A percentile compares a stretch with the other conserved stretches of the same genome.
Evolutionary conservation across 1,284 basidiomycete species (phyloP).

Genomic region (Amylostereum areolatum): DNA sequence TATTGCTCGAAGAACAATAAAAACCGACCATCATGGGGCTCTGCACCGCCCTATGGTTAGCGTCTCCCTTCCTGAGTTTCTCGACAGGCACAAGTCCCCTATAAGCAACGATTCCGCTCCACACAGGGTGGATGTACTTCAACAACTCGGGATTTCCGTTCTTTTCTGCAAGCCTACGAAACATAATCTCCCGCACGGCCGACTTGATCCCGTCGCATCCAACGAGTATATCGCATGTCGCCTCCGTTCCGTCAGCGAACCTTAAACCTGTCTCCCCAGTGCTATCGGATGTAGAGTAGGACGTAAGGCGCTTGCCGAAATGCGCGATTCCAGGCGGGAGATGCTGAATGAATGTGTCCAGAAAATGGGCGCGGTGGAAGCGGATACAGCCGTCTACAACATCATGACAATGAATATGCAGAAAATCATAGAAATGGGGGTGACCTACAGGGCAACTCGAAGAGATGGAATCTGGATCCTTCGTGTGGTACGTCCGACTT

Average conservation of each 20-base stretch:
- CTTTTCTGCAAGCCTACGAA: conserved; percentile 13
- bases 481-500: conserved; percentile 27
- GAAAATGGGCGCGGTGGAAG: conserved; percentile 37
- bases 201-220: conserved; percentile 50
- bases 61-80: conserved; percentile 7
- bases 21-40: conserved; percentile 29
- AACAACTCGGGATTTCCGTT: conserved; percentile 7
- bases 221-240: conserved; percentile 38
- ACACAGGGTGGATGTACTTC: conserved; percentile 26
- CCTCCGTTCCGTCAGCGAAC: conserved; percentile 32
- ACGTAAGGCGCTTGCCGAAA: conserved; percentile 30
- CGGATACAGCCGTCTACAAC: conserved; percentile 26
- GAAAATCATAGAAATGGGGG: neutral
- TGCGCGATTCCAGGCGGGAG: conserved; percentile 30
- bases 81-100: conserved; percentile 29
- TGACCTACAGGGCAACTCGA: conserved; percentile 28
- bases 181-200: conserved; percentile 34
- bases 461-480: conserved; percentile 28
- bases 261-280: conserved; percentile 6
- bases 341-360: conserved; percentile 32
- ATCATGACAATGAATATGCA: neutral
- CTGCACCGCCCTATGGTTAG: conserved; percentile 18
- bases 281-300: conserved; percentile 17
- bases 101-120: conserved; percentile 30
- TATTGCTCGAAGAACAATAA: too few relatives aligned